phyloP scores from a whole-genome alignment of 2,329 filamentous ascomycete species.

The Cercospora sp. region DNA sequence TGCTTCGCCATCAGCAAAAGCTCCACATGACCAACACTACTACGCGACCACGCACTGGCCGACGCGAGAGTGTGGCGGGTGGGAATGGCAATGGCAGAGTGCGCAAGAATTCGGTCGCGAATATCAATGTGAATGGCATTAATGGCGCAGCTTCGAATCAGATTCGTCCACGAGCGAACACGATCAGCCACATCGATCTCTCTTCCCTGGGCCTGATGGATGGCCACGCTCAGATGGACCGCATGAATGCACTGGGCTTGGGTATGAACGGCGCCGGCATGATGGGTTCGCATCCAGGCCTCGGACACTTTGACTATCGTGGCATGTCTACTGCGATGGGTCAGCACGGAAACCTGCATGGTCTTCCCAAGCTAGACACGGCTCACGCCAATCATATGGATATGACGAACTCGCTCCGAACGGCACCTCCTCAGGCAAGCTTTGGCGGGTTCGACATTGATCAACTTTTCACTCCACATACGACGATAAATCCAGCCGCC shows the following conservation, averaged over 20 bases:
- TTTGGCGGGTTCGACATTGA: conserved; percentile 71
- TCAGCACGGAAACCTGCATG: conserved; percentile 65
- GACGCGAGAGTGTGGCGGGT: conserved; percentile 81
- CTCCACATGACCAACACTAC: conserved; percentile 90
- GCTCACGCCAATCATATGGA: conserved; percentile 61
- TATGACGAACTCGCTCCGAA: conserved; percentile 67
- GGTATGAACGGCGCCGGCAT: conserved; percentile 47
- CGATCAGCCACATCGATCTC: conserved; percentile 88
- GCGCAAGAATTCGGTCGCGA: conserved; percentile 87
- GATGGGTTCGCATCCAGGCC: conserved; percentile 58
- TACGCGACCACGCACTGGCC: conserved; percentile 76
- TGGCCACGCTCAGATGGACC: conserved; percentile 29
- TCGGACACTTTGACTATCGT: conserved; percentile 63
- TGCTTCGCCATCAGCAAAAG: conserved; percentile 96
- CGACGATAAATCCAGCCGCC: conserved; percentile 64
- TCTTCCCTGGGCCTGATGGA: conserved; percentile 61
- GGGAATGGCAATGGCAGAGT: conserved; percentile 70
- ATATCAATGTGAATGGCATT: conserved; percentile 50
- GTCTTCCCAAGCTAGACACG: conserved; percentile 81
- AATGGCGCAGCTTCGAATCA: conserved; percentile 55
- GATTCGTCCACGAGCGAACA: conserved; percentile 88
- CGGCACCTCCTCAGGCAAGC: conserved; percentile 71
- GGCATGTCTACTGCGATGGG: conserved; percentile 70
- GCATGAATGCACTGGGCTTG: conserved; percentile 34
- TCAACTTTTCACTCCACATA: conserved; percentile 64